Conservation (phyloP, 495 filamentous ascomycete genomes). For the Aspergillus mulundensis region DNA sequence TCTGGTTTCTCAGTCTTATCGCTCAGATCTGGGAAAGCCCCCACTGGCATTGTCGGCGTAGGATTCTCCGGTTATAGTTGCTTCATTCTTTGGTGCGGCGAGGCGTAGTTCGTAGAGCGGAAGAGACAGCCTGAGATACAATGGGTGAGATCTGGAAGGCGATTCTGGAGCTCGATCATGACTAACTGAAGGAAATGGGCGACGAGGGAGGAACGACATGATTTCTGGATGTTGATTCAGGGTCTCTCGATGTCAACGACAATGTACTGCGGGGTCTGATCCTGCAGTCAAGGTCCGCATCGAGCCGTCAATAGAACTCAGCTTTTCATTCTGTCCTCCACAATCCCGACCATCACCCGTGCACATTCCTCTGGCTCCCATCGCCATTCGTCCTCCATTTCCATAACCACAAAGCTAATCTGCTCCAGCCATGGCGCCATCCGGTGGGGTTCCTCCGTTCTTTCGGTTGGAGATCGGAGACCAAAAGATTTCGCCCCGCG, state of each 20-base stretch:
- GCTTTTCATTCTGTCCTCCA: not conserved
- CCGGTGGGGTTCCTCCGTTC: slow-evolving; percentile 8
- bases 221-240: too few species aligned
- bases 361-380: not conserved
- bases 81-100: too few species aligned
- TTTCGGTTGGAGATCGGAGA: slow-evolving; percentile 2
- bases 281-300: not conserved
- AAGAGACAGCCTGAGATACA: too few species aligned
- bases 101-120: too few species aligned
- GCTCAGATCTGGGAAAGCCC: too few species aligned
- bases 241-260: not conserved
- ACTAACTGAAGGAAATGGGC: too few species aligned
- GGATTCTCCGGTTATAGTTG: too few species aligned
- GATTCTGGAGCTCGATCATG: too few species aligned
- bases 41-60: too few species aligned
- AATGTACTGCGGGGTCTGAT: not conserved
- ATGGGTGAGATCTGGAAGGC: too few species aligned
- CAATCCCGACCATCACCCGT: slow-evolving; percentile 2
- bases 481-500: not conserved
- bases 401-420: slow-evolving; percentile 5
- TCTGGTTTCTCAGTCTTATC: too few species aligned
- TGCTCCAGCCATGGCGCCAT: slow-evolving; percentile 15
- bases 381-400: not conserved
- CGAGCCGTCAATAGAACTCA: not conserved
- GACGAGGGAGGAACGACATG: too few species aligned